Conservation (phyloP, 164 flowering plant genomes). For the Stephania cephalantha region DNA sequence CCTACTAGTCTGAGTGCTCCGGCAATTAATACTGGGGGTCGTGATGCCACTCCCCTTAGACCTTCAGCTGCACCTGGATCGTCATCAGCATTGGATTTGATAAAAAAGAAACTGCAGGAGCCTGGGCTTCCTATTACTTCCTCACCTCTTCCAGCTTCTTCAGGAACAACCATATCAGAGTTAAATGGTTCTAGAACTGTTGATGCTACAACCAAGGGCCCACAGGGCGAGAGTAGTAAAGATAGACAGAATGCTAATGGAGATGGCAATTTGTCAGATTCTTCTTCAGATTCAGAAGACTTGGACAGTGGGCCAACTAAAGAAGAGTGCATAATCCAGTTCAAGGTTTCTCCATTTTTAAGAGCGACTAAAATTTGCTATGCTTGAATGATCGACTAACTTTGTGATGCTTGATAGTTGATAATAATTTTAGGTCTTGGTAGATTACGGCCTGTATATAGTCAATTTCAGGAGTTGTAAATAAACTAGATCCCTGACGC, state of each 20-base stretch:
- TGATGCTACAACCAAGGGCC: constrained; percentile 47
- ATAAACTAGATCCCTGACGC: not conserved
- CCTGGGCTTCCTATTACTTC: constrained; percentile 61
- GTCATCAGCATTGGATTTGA: constrained; percentile 87
- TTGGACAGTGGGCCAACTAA: constrained; percentile 75
- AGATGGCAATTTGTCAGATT: constrained; percentile 67
- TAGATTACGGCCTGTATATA: not conserved
- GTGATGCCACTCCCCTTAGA: constrained; percentile 71
- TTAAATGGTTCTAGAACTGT: constrained; percentile 51
- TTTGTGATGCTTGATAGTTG: not conserved
- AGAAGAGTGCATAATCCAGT: constrained; percentile 75
- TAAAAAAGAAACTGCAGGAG: constrained; percentile 93
- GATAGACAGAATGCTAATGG: constrained; percentile 61
- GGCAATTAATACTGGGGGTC: constrained; percentile 74
- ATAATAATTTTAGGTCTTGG: not conserved
- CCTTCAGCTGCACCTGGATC: constrained; percentile 37
- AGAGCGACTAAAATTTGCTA: not conserved
- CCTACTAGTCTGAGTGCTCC: constrained; percentile 62
- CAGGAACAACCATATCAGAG: constrained; percentile 35
- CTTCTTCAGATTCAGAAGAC: constrained; percentile 95
- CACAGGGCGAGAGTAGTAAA: constrained; percentile 56
- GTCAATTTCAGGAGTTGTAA: not conserved
- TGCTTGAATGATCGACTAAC: not conserved
- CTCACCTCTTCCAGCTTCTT: constrained; percentile 36
- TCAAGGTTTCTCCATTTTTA: constrained; percentile 54